A percentile compares a stretch with the other conserved stretches of the same genome.
phyloP scores from a whole-genome alignment of 106 monocot genomes.

The Agapanthus africanus region DNA sequence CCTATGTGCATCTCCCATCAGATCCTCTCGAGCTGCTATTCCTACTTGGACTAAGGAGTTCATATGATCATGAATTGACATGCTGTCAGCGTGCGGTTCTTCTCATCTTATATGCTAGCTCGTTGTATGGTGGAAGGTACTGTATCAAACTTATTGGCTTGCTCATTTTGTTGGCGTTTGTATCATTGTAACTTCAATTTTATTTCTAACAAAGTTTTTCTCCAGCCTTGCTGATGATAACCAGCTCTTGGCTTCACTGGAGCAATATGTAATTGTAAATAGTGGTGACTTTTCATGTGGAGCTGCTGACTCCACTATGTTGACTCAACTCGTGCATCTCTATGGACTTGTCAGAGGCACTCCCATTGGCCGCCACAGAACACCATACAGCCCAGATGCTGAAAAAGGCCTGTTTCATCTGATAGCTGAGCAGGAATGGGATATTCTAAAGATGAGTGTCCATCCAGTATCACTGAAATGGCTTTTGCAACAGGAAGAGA shows the following conservation, averaged over 20 bases:
- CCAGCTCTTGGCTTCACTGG: constrained; percentile 73
- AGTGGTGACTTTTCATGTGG: constrained; percentile 32
- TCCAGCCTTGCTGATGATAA: constrained; percentile 61
- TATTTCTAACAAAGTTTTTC: background rate
- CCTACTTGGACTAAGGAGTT: constrained; percentile 61
- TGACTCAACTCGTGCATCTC: constrained; percentile 63
- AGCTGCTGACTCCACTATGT: constrained; percentile 33
- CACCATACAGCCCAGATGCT: constrained; percentile 58
- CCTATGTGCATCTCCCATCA: constrained; percentile 48
- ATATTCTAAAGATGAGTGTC: constrained; percentile 49
- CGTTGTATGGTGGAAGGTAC: constrained; percentile 79
- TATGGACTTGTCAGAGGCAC: constrained; percentile 57
- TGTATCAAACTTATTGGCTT: constrained; percentile 1
- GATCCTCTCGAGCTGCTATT: constrained; percentile 82
- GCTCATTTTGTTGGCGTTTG: background rate
- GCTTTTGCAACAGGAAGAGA: constrained; percentile 69
- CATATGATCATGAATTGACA: constrained; percentile 39
- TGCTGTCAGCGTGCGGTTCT: constrained; percentile 69
- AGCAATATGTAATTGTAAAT: constrained; percentile 84
- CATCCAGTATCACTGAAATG: constrained; percentile 77
- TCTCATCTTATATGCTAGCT: constrained; percentile 53
- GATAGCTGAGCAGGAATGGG: constrained; percentile 51
- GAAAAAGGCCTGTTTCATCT: constrained; percentile 63
- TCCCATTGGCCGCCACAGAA: constrained; percentile 6
- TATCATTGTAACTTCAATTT: background rate